Evolutionary conservation across 169 alveolate species (phyloP), one percentile per base, ranked within the genome.

Genomic region (Plasmodium inui): DNA sequence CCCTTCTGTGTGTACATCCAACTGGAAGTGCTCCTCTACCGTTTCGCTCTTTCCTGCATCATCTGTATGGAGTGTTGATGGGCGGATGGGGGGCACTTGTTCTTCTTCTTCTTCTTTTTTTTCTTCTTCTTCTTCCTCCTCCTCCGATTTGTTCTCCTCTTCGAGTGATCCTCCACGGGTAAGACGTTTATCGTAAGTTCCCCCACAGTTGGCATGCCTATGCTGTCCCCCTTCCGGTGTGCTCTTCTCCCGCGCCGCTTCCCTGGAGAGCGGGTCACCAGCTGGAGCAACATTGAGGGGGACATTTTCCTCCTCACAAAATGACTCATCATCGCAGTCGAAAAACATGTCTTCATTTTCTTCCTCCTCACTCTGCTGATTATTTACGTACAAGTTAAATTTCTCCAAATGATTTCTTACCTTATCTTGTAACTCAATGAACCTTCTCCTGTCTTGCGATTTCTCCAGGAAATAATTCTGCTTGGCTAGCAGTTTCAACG

Each of bases 401-500:
- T 86, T 81, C 53, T 55, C 82, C 1, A 34, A 73, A 46, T 88
- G 82, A 46, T 84, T 76, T 30, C 70, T 73, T 61, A 26, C 91
- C 76, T 83, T 67, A 57, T 22, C 92, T 1, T 71, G 78, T 88
- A 82, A 78, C 67, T 94, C 57, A n/a, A 70, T 92, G 17, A 92
- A 50, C 3, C 80, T 83, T 22, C 93, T 92, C 26, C 81, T 83
- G 82, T 89, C 88, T 39, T 91, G 89, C 10, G 97, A 95, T 96
- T 95, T 93, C 73, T 96, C 97, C 53, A 96, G 95, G 53, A 93
- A 95, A 84, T 96, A 95, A 74, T 95, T 95, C 41, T 92, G 92
- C 85, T 92, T 95, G 14, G 93, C 97, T 12, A 88, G 34, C 53
- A 94, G 76, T 95, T 96, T 93, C 93, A 84, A 88, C 19, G 94